phyloP scores from a whole-genome alignment of 1,139 yeast species.

The Trichomonascaceae sp. region DNA sequence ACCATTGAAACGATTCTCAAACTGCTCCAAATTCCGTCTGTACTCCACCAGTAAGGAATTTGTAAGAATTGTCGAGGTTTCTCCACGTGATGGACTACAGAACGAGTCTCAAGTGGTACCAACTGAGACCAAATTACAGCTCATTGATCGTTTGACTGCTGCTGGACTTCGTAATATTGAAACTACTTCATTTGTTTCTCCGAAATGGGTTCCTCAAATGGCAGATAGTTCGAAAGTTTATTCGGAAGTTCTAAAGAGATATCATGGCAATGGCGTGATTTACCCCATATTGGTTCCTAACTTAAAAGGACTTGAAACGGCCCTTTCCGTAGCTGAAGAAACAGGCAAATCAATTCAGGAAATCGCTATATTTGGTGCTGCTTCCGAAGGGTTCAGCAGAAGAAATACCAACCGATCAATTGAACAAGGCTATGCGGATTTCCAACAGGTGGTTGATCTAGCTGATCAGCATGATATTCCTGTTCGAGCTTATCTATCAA shows the following conservation, averaged over 20 bases:
- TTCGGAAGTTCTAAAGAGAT: slow-evolving; percentile 19
- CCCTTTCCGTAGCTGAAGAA: slow-evolving; percentile 21
- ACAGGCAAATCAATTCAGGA: slow-evolving; percentile 23
- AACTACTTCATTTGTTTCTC: slow-evolving; percentile 34
- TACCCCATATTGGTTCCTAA: slow-evolving; percentile 34
- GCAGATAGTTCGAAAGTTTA: slow-evolving; percentile 24
- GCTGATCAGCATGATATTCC: slow-evolving; percentile 25
- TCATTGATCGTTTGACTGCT: slow-evolving; percentile 28
- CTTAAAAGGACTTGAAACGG: slow-evolving; percentile 29
- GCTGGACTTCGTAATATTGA: slow-evolving; percentile 31
- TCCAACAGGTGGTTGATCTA: slow-evolving; percentile 24
- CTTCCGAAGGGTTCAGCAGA: slow-evolving; percentile 32
- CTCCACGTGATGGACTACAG: slow-evolving; percentile 35
- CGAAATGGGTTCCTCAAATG: slow-evolving; percentile 37
- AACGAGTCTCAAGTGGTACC: slow-evolving; percentile 30
- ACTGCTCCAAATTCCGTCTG: neutral
- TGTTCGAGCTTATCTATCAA: slow-evolving; percentile 32
- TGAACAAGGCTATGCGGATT: slow-evolving; percentile 27
- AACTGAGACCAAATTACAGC: slow-evolving; percentile 28
- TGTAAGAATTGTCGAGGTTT: slow-evolving; percentile 31
- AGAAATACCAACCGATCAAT: slow-evolving; percentile 32
- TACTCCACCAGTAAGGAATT: slow-evolving; percentile 10
- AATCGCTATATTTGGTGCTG: slow-evolving; percentile 33
- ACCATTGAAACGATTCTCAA: neutral
- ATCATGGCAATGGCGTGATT: slow-evolving; percentile 21